These are phyloP conservation scores for Hymenoscyphus albidus DNA, from an alignment of 2,329 filamentous ascomycete genomes.

Conservation along the genomic window DNA sequence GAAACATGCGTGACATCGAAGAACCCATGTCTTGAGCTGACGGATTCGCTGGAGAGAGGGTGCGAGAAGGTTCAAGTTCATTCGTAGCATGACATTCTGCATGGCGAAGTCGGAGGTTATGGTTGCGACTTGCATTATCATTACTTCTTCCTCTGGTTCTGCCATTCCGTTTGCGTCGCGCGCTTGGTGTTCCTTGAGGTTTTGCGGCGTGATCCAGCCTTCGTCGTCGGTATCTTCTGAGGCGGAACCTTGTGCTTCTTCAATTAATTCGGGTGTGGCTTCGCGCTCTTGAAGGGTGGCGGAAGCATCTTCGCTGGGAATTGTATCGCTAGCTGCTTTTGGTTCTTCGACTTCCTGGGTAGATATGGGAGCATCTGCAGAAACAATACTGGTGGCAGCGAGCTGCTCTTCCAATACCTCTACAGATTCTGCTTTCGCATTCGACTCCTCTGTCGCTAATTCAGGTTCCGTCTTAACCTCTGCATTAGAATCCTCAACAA, in stretches of 20 bases:
- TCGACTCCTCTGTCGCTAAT: not conserved
- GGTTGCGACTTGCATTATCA: slow-evolving; percentile 78
- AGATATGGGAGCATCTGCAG: not conserved
- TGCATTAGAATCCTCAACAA: not conserved
- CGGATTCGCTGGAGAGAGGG: slow-evolving; percentile 75
- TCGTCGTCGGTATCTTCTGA: slow-evolving; percentile 51
- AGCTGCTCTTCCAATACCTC: not conserved
- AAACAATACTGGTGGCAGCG: not conserved
- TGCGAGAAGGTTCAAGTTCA: slow-evolving; percentile 88
- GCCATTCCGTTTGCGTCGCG: slow-evolving; percentile 53
- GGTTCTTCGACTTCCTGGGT: not conserved
- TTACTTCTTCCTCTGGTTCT: slow-evolving; percentile 49
- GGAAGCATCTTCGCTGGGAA: not conserved
- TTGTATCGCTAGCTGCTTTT: not conserved
- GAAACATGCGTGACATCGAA: slow-evolving; percentile 95
- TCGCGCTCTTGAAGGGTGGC: not conserved
- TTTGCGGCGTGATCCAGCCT: slow-evolving; percentile 92
- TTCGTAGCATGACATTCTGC: slow-evolving; percentile 93
- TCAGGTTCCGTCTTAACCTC: not conserved
- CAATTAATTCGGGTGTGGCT: slow-evolving; percentile 18
- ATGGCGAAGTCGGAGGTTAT: slow-evolving; percentile 96
- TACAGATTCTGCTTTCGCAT: not conserved
- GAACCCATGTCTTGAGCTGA: slow-evolving; percentile 80
- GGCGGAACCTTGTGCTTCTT: slow-evolving; percentile 25
- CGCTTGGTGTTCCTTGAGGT: slow-evolving; percentile 79